These are phyloP conservation scores for Didymella segeticola DNA, from an alignment of 2,329 filamentous ascomycete genomes.

Conservation along the genomic window DNA sequence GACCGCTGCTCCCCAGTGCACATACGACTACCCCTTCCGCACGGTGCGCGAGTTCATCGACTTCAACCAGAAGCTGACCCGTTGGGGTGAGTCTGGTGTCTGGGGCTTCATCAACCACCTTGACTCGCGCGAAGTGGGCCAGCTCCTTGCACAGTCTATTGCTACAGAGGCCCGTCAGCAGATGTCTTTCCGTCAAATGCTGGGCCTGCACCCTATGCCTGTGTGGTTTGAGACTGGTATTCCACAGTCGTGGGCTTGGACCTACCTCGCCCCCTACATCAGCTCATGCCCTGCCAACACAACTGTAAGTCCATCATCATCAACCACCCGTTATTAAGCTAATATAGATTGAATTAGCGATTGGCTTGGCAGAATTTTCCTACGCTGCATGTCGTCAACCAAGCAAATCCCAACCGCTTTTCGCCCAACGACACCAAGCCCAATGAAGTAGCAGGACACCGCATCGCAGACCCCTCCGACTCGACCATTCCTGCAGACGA, in stretches of 20 bases:
- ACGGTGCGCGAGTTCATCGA: constrained; percentile 80
- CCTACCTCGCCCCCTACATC: constrained; percentile 81
- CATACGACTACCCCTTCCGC: constrained; percentile 80
- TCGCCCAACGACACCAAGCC: constrained; percentile 66
- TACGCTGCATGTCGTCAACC: constrained; percentile 72
- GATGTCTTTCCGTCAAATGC: constrained; percentile 83
- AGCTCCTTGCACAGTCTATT: constrained; percentile 77
- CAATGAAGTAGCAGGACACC: constrained; percentile 70
- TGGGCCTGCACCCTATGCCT: constrained; percentile 80
- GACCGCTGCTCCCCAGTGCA: constrained; percentile 74
- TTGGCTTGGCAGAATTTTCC: constrained; percentile 88
- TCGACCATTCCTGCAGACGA: constrained; percentile 55
- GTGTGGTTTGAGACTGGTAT: constrained; percentile 82
- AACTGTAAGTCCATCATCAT: constrained; percentile 51
- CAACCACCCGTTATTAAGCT: neutral
- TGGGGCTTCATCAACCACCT: constrained; percentile 83
- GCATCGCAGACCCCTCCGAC: constrained; percentile 62
- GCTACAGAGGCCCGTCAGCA: constrained; percentile 82
- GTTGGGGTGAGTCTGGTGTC: constrained; percentile 79
- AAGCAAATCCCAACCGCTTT: constrained; percentile 75
- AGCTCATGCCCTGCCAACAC: constrained; percentile 74
- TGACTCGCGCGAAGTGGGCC: constrained; percentile 75
- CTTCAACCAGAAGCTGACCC: constrained; percentile 85
- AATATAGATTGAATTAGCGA: constrained; percentile 47
- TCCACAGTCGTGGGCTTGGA: constrained; percentile 86